These are phyloP conservation scores for Trichoderma asperelloides DNA, from an alignment of 495 filamentous ascomycete genomes.

Conservation along the genomic window DNA sequence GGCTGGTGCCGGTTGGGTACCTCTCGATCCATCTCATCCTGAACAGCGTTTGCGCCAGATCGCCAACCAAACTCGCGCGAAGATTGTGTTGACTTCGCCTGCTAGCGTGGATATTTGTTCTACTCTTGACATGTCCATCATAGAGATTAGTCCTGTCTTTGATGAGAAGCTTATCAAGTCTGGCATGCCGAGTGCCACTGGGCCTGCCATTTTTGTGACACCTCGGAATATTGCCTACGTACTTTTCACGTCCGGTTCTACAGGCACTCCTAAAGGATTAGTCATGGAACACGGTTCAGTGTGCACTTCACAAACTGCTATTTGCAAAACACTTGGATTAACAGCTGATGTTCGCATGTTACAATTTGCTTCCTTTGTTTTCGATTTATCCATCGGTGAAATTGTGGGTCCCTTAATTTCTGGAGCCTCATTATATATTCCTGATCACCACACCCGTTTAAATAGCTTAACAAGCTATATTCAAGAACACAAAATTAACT, in stretches of 20 bases:
- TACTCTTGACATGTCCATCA: background rate
- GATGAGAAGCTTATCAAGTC: background rate
- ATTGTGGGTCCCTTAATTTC: background rate
- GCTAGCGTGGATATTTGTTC: background rate
- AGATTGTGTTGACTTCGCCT: background rate
- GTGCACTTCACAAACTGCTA: constrained; percentile 15
- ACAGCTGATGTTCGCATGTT: constrained; percentile 7
- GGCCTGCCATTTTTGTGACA: constrained; percentile 35
- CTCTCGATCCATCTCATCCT: constrained; percentile 35
- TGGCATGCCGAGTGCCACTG: background rate
- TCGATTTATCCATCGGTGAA: constrained; percentile 37
- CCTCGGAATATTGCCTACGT: constrained; percentile 37
- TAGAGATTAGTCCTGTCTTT: background rate
- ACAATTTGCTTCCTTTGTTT: constrained; percentile 39
- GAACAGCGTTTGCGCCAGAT: constrained; percentile 30
- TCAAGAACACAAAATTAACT: constrained; percentile 20
- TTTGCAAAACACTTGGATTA: background rate
- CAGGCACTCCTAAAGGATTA: constrained; percentile 39
- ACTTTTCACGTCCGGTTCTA: constrained; percentile 47
- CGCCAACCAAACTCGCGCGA: background rate
- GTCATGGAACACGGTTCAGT: constrained; percentile 34
- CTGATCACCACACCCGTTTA: background rate
- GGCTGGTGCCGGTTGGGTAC: constrained; percentile 2
- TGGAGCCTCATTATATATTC: background rate
- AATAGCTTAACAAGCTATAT: background rate